Conservation (phyloP, 2,329 filamentous ascomycete genomes). For the Ambrosiella cleistominuta region DNA sequence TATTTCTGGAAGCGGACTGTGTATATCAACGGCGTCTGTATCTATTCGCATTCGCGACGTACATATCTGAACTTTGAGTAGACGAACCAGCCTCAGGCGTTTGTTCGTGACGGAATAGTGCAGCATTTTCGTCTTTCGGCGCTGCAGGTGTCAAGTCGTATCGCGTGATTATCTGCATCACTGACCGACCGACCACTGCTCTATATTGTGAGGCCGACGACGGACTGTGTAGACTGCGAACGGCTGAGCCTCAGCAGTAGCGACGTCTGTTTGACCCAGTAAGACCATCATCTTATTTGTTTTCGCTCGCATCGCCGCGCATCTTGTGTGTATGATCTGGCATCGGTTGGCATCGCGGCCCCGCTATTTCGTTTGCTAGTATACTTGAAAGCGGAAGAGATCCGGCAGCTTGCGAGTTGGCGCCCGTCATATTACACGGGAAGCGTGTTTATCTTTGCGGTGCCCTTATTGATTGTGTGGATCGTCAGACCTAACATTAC, state of each 20-base stretch:
- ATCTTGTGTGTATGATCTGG: not conserved
- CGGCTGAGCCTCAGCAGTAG: not conserved
- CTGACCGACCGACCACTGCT: too few relatives aligned
- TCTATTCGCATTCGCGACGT: not conserved
- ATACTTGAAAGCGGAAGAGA: not conserved
- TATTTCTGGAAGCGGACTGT: not conserved
- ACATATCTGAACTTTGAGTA: not conserved
- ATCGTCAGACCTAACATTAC: not conserved
- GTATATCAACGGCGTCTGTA: not conserved
- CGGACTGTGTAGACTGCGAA: not conserved
- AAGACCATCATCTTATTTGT: not conserved
- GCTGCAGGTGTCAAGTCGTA: too few relatives aligned
- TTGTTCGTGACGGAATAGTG: not conserved
- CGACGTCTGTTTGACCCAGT: not conserved
- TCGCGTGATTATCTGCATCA: too few relatives aligned
- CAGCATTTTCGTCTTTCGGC: too few relatives aligned
- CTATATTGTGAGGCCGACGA: not conserved
- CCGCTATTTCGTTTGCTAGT: not conserved
- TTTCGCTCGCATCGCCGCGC: not conserved
- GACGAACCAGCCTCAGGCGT: not conserved
- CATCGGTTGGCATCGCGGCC: not conserved
- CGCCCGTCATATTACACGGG: too few relatives aligned
- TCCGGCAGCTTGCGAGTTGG: not conserved
- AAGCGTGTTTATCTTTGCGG: not conserved
- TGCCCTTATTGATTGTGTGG: not conserved